Conservation (phyloP, 495 filamentous ascomycete species). For the Penicillium fimorum region DNA sequence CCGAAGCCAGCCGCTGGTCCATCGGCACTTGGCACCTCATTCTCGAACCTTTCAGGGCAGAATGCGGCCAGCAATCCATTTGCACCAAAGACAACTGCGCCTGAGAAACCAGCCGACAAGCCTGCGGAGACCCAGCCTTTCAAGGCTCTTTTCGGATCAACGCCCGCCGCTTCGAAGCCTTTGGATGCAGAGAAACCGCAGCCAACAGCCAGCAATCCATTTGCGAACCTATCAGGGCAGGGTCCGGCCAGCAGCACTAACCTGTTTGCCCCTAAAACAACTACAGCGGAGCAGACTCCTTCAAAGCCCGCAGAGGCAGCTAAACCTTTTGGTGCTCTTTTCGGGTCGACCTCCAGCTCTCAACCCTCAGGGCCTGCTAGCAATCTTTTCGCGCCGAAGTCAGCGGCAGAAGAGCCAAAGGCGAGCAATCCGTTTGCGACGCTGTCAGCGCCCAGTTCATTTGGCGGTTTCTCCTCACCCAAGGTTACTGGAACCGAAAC, state of each 20-base stretch:
- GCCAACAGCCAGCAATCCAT: constrained; percentile 7
- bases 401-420: neutral
- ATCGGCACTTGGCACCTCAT: constrained; percentile 8
- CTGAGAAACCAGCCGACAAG: constrained; percentile 8
- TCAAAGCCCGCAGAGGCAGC: constrained; percentile 5
- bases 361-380: constrained; percentile 5
- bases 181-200: neutral
- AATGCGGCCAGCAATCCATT: constrained; percentile 11
- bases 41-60: constrained; percentile 14
- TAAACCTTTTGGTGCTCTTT: constrained; percentile 6
- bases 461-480: neutral
- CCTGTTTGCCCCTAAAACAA: constrained; percentile 6
- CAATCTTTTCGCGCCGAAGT: constrained; percentile 8
- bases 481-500: constrained; percentile 6
- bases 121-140: constrained; percentile 12
- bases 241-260: neutral
- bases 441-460: constrained; percentile 2
- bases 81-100: constrained; percentile 6
- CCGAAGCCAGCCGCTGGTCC: constrained; percentile 10
- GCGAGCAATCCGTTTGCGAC: constrained; percentile 11
- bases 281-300: neutral
- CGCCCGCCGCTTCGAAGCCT: constrained; percentile 6
- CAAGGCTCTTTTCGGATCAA: constrained; percentile 14
- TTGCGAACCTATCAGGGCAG: constrained; percentile 1
- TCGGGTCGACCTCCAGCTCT: constrained; percentile 5